Base-by-base conservation (phyloP, 2,329 filamentous ascomycete species). In the Ophioceras dolichostomum region DNA sequence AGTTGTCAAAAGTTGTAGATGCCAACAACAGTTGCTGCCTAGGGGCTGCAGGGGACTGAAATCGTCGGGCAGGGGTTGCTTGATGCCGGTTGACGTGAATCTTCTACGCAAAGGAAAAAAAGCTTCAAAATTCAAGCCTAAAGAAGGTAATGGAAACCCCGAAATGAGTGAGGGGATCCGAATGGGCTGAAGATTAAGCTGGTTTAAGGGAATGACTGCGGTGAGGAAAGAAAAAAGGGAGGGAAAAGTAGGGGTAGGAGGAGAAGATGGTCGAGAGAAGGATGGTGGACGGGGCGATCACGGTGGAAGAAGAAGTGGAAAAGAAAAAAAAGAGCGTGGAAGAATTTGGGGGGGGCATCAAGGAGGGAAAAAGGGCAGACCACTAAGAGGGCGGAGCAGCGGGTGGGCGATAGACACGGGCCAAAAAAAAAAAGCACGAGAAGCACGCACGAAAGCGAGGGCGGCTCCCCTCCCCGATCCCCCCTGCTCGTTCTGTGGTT, bases 151-250 rank as follows among this genome's bases (percentile, higher is more conserved):
- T 59, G 55, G 56, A 47, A 59, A 58, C 57, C n/a, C 57, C 64
- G 56, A 68, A 70, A 67, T 52, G 66, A 69, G 62, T 69, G 66
- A 51, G 63, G 65, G 64, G 61, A 52, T 56, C 58, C 59, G 51
- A 53, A 50, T 43, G 44, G 52, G 56, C 50, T 55, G 57, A 56
- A 49, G 50, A 48, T 46, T 40, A 51, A 30, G 33, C 17, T 37
- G 32, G 51, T 47, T 54, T 56, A 67, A 70, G 65, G 57, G 65
- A 70, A 59, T 58, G 67, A 70, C 65, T 67, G 56, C 55, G 52
- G 51, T 56, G 60, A 67, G 60, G 55, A 56, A 62, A 61, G 59
- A 62, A 57, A 52, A 51, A 47, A 55, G 45, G 49, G 46, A 41
- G 43, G 36, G 40, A 43, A 44, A 38, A 41, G 37, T 39, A 42